phyloP scores from a whole-genome alignment of 768 basidiomycete species.

The Lepiota subincarnata region DNA sequence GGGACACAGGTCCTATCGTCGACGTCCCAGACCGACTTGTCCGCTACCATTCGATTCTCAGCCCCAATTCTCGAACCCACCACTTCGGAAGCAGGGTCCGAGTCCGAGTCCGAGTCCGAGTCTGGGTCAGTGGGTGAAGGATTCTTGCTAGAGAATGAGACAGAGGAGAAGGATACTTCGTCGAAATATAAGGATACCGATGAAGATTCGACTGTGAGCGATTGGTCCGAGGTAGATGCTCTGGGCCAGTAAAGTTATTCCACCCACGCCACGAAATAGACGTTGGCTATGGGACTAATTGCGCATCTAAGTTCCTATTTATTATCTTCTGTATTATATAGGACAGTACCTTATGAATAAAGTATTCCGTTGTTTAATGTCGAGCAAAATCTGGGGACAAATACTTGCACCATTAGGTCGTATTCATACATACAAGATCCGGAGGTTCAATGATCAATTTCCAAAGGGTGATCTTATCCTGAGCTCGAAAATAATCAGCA shows the following conservation, averaged over 20 bases:
- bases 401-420: too few species aligned
- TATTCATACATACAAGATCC: too few species aligned
- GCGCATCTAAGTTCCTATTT: background rate
- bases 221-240: slow-evolving; percentile 6
- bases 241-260: background rate
- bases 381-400: too few species aligned
- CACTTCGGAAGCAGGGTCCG: background rate
- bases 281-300: too few species aligned
- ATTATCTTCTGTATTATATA: too few species aligned
- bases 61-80: background rate
- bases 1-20: background rate
- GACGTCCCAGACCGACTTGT: background rate
- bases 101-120: background rate
- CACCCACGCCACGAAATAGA: too few species aligned
- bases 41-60: background rate
- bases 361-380: too few species aligned
- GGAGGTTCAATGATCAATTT: too few species aligned
- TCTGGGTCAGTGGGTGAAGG: background rate
- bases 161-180: background rate
- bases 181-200: background rate
- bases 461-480: background rate
- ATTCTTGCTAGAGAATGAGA: background rate
- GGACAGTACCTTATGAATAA: too few species aligned
- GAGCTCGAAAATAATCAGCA: background rate
- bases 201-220: background rate